Percentiles rank a stretch among this genome's conserved stretches.
phyloP scores from a whole-genome alignment of 352 stramenopile genomes.

The Globisporangium acanthophoron region DNA sequence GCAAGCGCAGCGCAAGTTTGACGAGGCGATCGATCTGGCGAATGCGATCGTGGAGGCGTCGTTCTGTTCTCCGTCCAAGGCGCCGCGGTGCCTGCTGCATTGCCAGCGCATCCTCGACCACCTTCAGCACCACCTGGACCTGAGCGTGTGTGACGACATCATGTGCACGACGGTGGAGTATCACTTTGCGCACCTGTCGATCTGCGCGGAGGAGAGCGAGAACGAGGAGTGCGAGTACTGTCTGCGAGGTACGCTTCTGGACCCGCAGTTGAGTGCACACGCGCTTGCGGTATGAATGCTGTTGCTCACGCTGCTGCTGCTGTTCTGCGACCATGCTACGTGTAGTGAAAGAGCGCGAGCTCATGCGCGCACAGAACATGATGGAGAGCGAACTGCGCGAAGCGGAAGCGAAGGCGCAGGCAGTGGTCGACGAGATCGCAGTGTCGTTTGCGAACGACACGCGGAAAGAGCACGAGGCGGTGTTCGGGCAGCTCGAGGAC shows the following conservation, averaged over 20 bases:
- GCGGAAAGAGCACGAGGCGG: conserved; percentile 30
- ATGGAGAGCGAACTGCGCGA: conserved; percentile 48
- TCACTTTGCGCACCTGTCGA: conserved; percentile 51
- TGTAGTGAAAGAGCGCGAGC: conserved; percentile 38
- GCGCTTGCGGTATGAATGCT: no score
- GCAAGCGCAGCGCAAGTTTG: conserved; percentile 25
- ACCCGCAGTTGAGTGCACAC: no score
- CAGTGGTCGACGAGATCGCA: conserved; percentile 43
- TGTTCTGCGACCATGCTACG: background rate
- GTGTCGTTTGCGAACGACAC: conserved; percentile 33
- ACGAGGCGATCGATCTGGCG: conserved; percentile 34
- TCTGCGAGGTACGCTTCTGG: conserved; percentile 18
- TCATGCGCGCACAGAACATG: conserved; percentile 36
- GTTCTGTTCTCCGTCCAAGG: conserved; percentile 48
- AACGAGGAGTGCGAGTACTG: conserved; percentile 49
- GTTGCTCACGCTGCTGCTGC: background rate
- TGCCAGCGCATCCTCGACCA: conserved; percentile 55
- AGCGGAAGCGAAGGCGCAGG: conserved; percentile 46
- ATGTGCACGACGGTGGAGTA: conserved; percentile 55
- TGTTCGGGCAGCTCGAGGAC: conserved; percentile 46
- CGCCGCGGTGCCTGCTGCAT: conserved; percentile 39
- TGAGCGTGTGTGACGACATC: conserved; percentile 41
- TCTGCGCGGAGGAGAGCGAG: conserved; percentile 30
- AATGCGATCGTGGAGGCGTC: conserved; percentile 57
- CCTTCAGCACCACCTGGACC: conserved; percentile 53